Evolutionary conservation across 73 alveolate species (phyloP), one percentile per base, ranked within the genome.

Genomic region (Uronychia setigera): DNA sequence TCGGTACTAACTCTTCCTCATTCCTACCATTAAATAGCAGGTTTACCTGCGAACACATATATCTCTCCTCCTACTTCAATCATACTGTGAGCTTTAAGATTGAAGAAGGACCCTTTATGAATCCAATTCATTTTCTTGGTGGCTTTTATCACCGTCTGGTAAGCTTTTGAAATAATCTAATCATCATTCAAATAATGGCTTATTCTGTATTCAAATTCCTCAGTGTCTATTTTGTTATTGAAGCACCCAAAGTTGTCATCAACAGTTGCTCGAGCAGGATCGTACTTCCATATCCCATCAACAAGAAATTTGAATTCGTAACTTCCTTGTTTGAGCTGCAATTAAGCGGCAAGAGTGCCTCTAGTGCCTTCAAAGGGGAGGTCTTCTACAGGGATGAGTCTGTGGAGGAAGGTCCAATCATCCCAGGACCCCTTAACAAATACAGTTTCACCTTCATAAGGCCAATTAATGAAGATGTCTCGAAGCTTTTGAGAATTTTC

Each of bases 271-370:
- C 79, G 78, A 78, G 78, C 79, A 1, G 84, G 88, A 79, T 89
- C 94, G 60, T 84, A 86, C 84, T 59, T 89, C 89, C 87, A 89
- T n/a, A 58, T 77, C 26, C 94, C 94, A 84, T 89, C 91, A 32
- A 85, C 90, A 59, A 82, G 80, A 74, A 89, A 89, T 29, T 84
- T 89, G 75, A 60, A 89, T 78, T 89, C 84, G 46, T 84, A 85
- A 29, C 31, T 29, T 11, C 94, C 94, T 33, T 81, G 80, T 75
- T 80, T 58, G 28, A 89, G 58, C 30, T 76, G 84, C 26, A 89
- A 58, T 59, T 84, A 46, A 0, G 86, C 80, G 57, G 84, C 59
- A 29, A 58, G 78, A 32, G 59, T 29, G 25, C 32, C 81, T 32
- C 32, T 76, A 26, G 32, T 25, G 58, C 46, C 32, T 26, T 46